phyloP scores from a whole-genome alignment of 495 filamentous ascomycete species.

The Podospora comata region DNA sequence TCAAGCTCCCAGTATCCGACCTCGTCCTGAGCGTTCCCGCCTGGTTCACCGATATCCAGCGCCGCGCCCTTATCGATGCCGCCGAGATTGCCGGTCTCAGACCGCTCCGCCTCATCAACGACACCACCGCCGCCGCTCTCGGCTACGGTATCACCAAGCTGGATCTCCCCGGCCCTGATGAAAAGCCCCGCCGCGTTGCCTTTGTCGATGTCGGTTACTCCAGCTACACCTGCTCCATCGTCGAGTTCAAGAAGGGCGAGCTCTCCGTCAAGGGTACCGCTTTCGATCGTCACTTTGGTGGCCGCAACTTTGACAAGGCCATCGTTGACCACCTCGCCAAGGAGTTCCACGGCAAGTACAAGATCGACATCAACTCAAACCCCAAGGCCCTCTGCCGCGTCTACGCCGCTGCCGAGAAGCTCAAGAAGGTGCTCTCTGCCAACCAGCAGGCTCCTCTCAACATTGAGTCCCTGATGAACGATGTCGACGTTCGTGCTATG shows the following conservation, averaged over 20 bases:
- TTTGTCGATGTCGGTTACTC: conserved; percentile 97
- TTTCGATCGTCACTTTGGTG: conserved; percentile 94
- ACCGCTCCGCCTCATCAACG: conserved; percentile 91
- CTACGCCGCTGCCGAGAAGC: conserved; percentile 84
- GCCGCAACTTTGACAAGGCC: conserved; percentile 93
- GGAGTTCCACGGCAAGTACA: conserved; percentile 92
- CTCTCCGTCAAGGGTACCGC: conserved; percentile 89
- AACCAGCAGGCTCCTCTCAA: conserved; percentile 92
- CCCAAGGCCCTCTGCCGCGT: conserved; percentile 85
- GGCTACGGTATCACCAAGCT: conserved; percentile 97
- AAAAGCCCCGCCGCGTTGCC: conserved; percentile 87
- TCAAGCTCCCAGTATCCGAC: conserved; percentile 91
- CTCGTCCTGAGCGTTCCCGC: conserved; percentile 90
- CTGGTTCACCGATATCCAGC: conserved; percentile 96
- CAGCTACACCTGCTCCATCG: conserved; percentile 90
- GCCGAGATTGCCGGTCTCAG: conserved; percentile 93
- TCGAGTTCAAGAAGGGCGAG: conserved; percentile 97
- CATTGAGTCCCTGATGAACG: conserved; percentile 99
- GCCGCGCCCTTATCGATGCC: conserved; percentile 84
- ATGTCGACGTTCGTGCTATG: conserved; percentile 83
- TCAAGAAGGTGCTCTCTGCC: conserved; percentile 98
- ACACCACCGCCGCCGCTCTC: conserved; percentile 93
- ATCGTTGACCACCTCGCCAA: conserved; percentile 90
- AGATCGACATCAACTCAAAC: conserved; percentile 84
- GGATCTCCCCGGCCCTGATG: conserved; percentile 81